Percentiles rank a stretch among this genome's conserved stretches.
These are phyloP conservation scores for Hippophae tibetana DNA, from an alignment of 306 rosid genomes.

Conservation along the genomic window DNA sequence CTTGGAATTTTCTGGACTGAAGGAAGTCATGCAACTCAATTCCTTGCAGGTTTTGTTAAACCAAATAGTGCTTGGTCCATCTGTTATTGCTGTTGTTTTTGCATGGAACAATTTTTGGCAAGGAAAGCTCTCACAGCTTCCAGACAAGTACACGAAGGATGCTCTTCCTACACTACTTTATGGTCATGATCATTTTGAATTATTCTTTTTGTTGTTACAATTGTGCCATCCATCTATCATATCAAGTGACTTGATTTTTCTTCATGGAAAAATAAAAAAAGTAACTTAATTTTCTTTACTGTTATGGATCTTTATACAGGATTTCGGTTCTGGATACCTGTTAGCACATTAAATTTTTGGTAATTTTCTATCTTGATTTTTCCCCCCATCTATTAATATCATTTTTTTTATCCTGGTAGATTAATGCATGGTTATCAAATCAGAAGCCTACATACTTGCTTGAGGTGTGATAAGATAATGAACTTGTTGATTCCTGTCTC, in stretches of 20 bases:
- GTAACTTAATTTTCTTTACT: conserved; percentile 8
- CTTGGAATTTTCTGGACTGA: not conserved
- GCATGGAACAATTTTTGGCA: conserved; percentile 91
- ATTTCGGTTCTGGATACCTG: conserved; percentile 95
- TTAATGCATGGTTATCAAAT: not conserved
- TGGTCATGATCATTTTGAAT: conserved; percentile 33
- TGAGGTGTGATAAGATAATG: not conserved
- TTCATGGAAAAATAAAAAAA: too few species aligned
- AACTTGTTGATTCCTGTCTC: not conserved
- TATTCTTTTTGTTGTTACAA: conserved; percentile 8
- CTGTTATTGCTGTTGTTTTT: conserved; percentile 79
- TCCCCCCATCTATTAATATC: not conserved
- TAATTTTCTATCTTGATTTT: conserved; percentile 11
- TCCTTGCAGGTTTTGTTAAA: conserved; percentile 65
- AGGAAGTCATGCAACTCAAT: not conserved
- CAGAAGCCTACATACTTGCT: not conserved
- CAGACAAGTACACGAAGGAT: conserved; percentile 67
- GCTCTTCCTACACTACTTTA: conserved; percentile 66
- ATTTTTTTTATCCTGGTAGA: not conserved
- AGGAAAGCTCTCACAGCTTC: conserved; percentile 69
- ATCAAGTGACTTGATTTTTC: too few species aligned
- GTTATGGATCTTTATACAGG: conserved; percentile 39
- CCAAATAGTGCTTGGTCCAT: conserved; percentile 86
- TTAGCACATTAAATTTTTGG: conserved; percentile 76
- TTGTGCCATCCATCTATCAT: conserved; percentile 13